A percentile compares a stretch with the other conserved stretches of the same genome.
Conservation (phyloP, 768 basidiomycete genomes). For the Serendipita sp. region DNA sequence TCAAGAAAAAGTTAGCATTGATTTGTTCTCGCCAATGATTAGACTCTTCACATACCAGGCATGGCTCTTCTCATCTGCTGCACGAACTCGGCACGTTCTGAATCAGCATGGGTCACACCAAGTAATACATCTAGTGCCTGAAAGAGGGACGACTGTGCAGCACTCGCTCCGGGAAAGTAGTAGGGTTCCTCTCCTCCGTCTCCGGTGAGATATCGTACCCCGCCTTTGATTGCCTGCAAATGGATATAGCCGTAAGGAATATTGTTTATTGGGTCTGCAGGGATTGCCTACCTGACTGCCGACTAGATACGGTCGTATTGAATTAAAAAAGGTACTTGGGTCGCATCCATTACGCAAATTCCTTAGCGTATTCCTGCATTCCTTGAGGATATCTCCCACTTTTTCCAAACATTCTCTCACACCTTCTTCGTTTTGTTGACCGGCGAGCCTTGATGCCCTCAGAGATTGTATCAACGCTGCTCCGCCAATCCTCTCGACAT, state of each 20-base stretch:
- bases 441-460: background rate
- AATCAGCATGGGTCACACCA: slow-evolving; percentile 36
- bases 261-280: background rate
- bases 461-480: slow-evolving; percentile 36
- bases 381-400: slow-evolving; percentile 49
- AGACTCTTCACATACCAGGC: background rate
- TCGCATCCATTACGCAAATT: slow-evolving; percentile 53
- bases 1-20: background rate
- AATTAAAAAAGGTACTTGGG: slow-evolving; percentile 70
- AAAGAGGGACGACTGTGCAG: slow-evolving; percentile 87
- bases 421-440: background rate
- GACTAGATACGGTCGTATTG: slow-evolving; percentile 57
- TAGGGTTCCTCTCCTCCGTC: background rate
- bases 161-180: slow-evolving; percentile 59
- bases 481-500: slow-evolving; percentile 74
- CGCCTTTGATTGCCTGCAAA: background rate
- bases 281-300: background rate
- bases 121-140: slow-evolving; percentile 61
- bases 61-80: background rate
- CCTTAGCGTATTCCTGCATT: slow-evolving; percentile 43
- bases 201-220: background rate
- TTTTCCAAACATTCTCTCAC: slow-evolving; percentile 13
- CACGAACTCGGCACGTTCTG: background rate
- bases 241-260: background rate
- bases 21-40: background rate